Evolutionary conservation across 352 stramenopile species (phyloP).

Genomic region (Phytophthora pini): DNA sequence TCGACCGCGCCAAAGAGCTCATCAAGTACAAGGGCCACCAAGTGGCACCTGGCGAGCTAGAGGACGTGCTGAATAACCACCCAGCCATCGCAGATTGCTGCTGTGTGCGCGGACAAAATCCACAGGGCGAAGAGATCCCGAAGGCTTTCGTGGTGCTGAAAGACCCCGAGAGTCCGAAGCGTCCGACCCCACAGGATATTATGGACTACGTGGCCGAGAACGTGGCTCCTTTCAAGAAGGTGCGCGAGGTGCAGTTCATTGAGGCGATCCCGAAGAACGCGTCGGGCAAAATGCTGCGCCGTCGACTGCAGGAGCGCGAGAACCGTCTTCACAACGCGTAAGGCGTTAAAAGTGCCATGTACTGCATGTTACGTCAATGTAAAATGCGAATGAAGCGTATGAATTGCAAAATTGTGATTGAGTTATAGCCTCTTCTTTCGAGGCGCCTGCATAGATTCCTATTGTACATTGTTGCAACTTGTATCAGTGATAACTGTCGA

Average conservation of each 20-base stretch:
- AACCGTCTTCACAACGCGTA: constrained; percentile 33
- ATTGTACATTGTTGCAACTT: constrained; percentile 12
- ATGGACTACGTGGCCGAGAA: constrained; percentile 84
- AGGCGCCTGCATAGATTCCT: constrained; percentile 5
- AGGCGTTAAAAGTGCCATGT: not conserved
- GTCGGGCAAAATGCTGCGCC: constrained; percentile 92
- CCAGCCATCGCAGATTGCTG: constrained; percentile 79
- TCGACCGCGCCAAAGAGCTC: constrained; percentile 93
- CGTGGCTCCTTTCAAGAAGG: constrained; percentile 89
- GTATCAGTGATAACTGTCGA: not conserved
- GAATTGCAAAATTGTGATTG: constrained; percentile 1
- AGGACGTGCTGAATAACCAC: constrained; percentile 91
- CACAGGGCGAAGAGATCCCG: constrained; percentile 86
- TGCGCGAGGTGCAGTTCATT: constrained; percentile 89
- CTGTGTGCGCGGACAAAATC: constrained; percentile 68
- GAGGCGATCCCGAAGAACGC: constrained; percentile 91
- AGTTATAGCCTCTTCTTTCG: constrained; percentile 6
- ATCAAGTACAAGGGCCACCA: constrained; percentile 96
- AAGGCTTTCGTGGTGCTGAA: constrained; percentile 91
- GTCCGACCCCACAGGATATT: constrained; percentile 71
- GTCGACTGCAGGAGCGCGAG: constrained; percentile 62
- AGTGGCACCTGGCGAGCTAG: constrained; percentile 91
- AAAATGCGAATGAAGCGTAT: constrained; percentile 21
- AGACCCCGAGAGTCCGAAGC: constrained; percentile 29
- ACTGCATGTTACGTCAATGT: constrained; percentile 9